A percentile compares a stretch with the other conserved stretches of the same genome.
Evolutionary conservation across 345 rosid species (phyloP).

Genomic region (Melaleuca alternifolia): DNA sequence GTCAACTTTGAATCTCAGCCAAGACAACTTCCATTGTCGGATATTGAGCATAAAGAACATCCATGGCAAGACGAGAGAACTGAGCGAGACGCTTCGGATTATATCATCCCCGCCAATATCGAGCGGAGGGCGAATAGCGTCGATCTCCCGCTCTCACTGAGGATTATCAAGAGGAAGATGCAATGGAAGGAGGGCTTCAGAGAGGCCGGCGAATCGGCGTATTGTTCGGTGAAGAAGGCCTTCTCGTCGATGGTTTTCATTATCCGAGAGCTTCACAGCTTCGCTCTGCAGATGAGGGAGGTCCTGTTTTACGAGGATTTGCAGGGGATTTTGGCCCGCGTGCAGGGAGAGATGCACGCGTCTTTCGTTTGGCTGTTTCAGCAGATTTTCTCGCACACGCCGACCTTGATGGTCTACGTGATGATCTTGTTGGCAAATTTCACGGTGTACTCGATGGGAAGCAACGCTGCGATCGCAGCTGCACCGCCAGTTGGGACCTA

Average conservation of each 20-base stretch:
- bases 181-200: slow-evolving; percentile 58
- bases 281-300: slow-evolving; percentile 70
- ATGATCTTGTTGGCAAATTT: slow-evolving; percentile 88
- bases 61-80: slow-evolving; percentile 13
- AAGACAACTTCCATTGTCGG: not conserved
- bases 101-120: slow-evolving; percentile 34
- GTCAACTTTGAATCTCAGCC: not conserved
- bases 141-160: slow-evolving; percentile 70
- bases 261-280: slow-evolving; percentile 72
- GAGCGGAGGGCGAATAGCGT: slow-evolving; percentile 82
- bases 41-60: not conserved
- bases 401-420: slow-evolving; percentile 82
- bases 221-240: slow-evolving; percentile 65
- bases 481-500: slow-evolving; percentile 15
- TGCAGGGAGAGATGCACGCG: slow-evolving; percentile 67
- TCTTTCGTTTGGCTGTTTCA: slow-evolving; percentile 96
- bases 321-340: slow-evolving; percentile 55
- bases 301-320: slow-evolving; percentile 53
- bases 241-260: slow-evolving; percentile 96
- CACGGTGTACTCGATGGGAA: slow-evolving; percentile 62
- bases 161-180: slow-evolving; percentile 70
- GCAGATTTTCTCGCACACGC: slow-evolving; percentile 83
- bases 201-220: slow-evolving; percentile 58
- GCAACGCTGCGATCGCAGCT: slow-evolving; percentile 37
- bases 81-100: not conserved